Evolutionary conservation across 805 yeast species (phyloP).

Genomic region (Martiniozyma abietophila): DNA sequence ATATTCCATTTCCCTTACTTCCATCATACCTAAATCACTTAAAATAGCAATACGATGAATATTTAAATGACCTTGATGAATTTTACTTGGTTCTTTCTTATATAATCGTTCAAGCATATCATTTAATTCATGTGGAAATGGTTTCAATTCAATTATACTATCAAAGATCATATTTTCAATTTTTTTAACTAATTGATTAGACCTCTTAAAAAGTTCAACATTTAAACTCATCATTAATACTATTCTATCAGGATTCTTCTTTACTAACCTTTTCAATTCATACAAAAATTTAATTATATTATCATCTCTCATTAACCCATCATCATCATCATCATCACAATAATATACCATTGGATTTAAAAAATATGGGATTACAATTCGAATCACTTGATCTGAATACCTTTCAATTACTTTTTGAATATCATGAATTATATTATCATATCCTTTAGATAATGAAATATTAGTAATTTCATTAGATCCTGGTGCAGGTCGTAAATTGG

Average conservation of each 20-base stretch:
- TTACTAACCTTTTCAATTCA: constrained; percentile 43
- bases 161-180: constrained; percentile 52
- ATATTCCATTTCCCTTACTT: constrained; percentile 60
- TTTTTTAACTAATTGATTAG: constrained; percentile 35
- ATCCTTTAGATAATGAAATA: constrained; percentile 31
- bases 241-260: constrained; percentile 29
- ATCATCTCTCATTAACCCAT: constrained; percentile 22
- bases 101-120: constrained; percentile 60
- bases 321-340: constrained; percentile 26
- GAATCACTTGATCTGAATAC: constrained; percentile 39
- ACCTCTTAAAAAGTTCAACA: constrained; percentile 56
- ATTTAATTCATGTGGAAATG: constrained; percentile 68
- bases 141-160: constrained; percentile 63
- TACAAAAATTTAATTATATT: constrained; percentile 52
- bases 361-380: constrained; percentile 69
- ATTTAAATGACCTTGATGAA: constrained; percentile 82
- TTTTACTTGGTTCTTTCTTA: constrained; percentile 60
- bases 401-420: constrained; percentile 33
- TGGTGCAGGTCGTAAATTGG: constrained; percentile 60
- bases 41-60: constrained; percentile 62
- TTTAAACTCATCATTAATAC: constrained; percentile 53
- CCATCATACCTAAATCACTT: constrained; percentile 75
- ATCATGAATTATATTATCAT: constrained; percentile 28
- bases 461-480: constrained; percentile 49
- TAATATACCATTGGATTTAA: constrained; percentile 70